Evolutionary conservation across 2,329 filamentous ascomycete genomes (phyloP).

Genomic region (Drechslera avenae): DNA sequence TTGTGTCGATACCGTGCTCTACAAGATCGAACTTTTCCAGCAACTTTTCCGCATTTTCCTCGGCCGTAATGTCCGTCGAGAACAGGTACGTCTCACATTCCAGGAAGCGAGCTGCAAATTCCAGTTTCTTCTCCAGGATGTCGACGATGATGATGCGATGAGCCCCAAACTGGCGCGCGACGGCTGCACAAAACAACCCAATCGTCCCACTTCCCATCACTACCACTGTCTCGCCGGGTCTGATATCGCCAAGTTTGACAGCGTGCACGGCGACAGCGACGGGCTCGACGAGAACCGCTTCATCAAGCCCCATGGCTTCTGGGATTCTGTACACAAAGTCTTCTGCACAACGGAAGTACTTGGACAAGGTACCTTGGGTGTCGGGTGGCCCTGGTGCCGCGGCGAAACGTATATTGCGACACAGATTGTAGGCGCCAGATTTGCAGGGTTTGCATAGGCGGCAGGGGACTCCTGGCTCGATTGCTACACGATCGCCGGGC

Average conservation of each 20-base stretch:
- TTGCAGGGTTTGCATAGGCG: constrained; percentile 84
- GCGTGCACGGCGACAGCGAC: constrained; percentile 85
- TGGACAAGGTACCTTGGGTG: constrained; percentile 70
- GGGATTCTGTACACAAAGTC: constrained; percentile 94
- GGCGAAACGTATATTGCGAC: constrained; percentile 81
- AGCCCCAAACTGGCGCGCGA: constrained; percentile 69
- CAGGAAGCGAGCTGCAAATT: constrained; percentile 80
- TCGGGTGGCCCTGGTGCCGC: constrained; percentile 81
- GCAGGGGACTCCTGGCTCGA: constrained; percentile 93
- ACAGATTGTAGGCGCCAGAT: constrained; percentile 90
- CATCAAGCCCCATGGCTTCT: constrained; percentile 78
- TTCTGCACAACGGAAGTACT: constrained; percentile 89
- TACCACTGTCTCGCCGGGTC: constrained; percentile 81
- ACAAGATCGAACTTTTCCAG: constrained; percentile 68
- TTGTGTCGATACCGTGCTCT: constrained; percentile 50
- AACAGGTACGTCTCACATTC: constrained; percentile 75
- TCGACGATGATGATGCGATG: constrained; percentile 89
- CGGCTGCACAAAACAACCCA: constrained; percentile 80
- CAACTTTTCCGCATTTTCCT: constrained; percentile 65
- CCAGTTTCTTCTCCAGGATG: constrained; percentile 80
- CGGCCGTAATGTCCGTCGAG: constrained; percentile 61
- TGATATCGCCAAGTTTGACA: constrained; percentile 76
- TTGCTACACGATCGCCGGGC: constrained; percentile 84
- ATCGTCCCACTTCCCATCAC: constrained; percentile 93
- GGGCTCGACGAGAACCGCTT: constrained; percentile 87